These are phyloP conservation scores for Gentiana macrophylla DNA, from an alignment of 257 asterid genomes.

Conservation along the genomic window DNA sequence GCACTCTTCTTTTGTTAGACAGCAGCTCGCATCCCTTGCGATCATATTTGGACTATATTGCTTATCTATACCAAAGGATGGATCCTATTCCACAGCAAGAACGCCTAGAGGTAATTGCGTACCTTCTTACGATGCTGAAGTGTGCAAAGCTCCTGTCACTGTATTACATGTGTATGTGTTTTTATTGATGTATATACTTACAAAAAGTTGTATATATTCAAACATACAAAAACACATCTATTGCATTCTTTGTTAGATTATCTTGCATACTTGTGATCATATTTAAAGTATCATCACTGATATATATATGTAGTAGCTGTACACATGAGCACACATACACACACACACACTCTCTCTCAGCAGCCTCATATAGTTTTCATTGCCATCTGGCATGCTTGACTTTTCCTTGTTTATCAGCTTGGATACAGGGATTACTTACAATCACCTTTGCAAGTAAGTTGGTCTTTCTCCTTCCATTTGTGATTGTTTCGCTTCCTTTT, in stretches of 20 bases:
- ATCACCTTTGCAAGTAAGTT: constrained; percentile 84
- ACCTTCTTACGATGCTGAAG: neutral
- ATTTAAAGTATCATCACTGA: no score
- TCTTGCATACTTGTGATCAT: no score
- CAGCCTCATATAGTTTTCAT: no score
- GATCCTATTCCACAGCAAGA: constrained; percentile 94
- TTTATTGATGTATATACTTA: no score
- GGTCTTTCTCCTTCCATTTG: neutral
- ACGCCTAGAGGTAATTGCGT: constrained; percentile 65
- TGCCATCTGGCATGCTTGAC: no score
- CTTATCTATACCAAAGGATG: constrained; percentile 80
- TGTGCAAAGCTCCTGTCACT: neutral
- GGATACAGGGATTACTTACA: constrained; percentile 93
- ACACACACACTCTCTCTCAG: no score
- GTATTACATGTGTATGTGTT: neutral
- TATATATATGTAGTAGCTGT: no score
- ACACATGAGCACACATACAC: no score
- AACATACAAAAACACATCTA: neutral
- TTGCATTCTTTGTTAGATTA: no score
- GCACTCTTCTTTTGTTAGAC: constrained; percentile 29
- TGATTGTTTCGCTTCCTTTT: constrained; percentile 3
- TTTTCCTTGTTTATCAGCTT: constrained; percentile 34
- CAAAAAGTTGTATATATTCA: no score
- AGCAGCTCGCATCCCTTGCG: constrained; percentile 61
- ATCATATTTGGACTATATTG: constrained; percentile 76